phyloP scores from a whole-genome alignment of 2,329 filamentous ascomycete species.

The Geoglossum cookeanum region DNA sequence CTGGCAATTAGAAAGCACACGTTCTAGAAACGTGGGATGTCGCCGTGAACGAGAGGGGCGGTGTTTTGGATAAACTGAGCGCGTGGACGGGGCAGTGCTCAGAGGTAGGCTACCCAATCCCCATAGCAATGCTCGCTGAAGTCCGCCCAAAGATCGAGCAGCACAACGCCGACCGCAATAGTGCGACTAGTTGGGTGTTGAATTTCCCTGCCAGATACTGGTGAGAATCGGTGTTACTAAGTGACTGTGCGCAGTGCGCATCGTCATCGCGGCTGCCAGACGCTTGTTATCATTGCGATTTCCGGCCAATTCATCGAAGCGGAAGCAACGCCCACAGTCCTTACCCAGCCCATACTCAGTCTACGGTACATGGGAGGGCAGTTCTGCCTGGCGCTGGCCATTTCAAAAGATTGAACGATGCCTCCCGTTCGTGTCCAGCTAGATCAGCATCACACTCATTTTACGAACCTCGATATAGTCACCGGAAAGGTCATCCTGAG shows the following conservation, averaged over 20 bases:
- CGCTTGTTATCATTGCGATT: neutral
- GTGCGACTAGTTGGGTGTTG: neutral
- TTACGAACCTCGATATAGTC: conserved; percentile 62
- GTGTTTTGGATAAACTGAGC: conserved; percentile 7
- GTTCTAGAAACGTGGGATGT: neutral
- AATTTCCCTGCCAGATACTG: neutral
- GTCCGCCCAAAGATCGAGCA: neutral
- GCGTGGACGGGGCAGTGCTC: conserved; percentile 1
- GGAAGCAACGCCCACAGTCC: neutral
- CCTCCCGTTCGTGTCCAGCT: conserved; percentile 43
- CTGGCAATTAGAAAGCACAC: conserved; percentile 1
- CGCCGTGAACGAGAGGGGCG: conserved; percentile 16
- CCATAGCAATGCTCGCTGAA: neutral
- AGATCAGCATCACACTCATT: conserved; percentile 48
- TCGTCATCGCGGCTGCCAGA: neutral
- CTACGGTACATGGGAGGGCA: neutral
- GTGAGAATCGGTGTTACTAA: neutral
- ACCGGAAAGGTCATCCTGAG: conserved; percentile 34
- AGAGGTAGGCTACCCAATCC: neutral
- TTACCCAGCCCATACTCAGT: neutral
- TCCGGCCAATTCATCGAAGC: neutral
- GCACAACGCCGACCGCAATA: neutral
- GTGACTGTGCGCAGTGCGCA: neutral
- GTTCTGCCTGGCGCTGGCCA: neutral
- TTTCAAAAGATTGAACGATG: conserved; percentile 26